phyloP scores from a whole-genome alignment of 2,329 filamentous ascomycete genomes.

The Albifimbria verrucaria region DNA sequence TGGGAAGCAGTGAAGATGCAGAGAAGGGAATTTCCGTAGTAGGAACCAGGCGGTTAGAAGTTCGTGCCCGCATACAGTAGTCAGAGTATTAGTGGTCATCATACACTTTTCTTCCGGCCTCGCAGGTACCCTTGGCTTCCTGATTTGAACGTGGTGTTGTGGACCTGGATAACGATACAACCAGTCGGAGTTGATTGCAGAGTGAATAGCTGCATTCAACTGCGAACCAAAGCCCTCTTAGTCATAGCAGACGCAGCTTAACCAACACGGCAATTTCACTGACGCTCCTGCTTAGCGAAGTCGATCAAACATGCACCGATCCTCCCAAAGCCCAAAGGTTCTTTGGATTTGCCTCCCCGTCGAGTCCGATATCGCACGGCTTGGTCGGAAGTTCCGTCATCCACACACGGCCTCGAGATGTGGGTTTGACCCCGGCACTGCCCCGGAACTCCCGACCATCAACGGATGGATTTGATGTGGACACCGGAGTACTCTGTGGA shows the following conservation, averaged over 20 bases:
- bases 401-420: too few relatives aligned
- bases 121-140: neutral
- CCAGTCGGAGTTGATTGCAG: neutral
- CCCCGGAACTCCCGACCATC: neutral
- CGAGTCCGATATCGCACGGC: neutral
- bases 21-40: neutral
- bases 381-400: neutral
- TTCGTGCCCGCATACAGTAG: too few relatives aligned
- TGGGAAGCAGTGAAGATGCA: neutral
- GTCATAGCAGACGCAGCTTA: neutral
- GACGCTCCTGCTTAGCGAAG: too few relatives aligned
- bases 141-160: neutral
- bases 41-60: too few relatives aligned
- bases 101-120: neutral
- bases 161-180: neutral
- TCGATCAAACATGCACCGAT: too few relatives aligned
- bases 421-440: too few relatives aligned
- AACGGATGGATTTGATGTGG: neutral
- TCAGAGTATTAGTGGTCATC: neutral
- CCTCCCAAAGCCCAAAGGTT: neutral
- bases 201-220: neutral
- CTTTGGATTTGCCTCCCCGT: neutral
- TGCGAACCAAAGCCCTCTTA: neutral
- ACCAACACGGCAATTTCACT: too few relatives aligned
- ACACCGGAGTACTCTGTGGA: neutral